Percentiles rank a stretch among this genome's conserved stretches.
Conservation (phyloP, 2,329 filamentous ascomycete genomes). For the Phoma herbarum region DNA sequence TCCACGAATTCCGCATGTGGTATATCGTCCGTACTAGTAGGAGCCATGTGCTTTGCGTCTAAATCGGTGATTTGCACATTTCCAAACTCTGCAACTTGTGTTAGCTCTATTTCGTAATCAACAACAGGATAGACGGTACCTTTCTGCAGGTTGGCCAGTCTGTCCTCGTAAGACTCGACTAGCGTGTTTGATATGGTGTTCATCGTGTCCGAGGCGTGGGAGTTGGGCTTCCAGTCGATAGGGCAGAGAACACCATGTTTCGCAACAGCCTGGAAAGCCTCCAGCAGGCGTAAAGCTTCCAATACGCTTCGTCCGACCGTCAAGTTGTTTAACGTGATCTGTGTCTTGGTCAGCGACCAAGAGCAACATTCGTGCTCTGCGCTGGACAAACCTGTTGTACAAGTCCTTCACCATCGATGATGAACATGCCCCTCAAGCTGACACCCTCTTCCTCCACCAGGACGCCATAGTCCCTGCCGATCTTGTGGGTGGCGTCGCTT, state of each 20-base stretch:
- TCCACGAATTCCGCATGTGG: constrained; percentile 14
- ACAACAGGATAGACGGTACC: neutral
- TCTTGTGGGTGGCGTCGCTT: constrained; percentile 41
- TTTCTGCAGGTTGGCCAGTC: constrained; percentile 37
- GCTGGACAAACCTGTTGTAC: constrained; percentile 38
- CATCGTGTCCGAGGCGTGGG: constrained; percentile 28
- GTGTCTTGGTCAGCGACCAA: neutral
- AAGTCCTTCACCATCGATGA: constrained; percentile 36
- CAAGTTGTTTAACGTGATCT: constrained; percentile 43
- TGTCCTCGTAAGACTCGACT: constrained; percentile 38
- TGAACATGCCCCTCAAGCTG: constrained; percentile 43
- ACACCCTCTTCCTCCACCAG: constrained; percentile 43
- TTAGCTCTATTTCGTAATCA: neutral
- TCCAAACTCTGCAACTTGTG: constrained; percentile 28
- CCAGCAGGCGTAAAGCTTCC: constrained; percentile 42
- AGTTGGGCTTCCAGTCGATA: constrained; percentile 41
- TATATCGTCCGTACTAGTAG: neutral
- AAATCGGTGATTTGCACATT: constrained; percentile 31
- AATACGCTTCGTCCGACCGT: constrained; percentile 43
- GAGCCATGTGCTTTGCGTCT: constrained; percentile 20
- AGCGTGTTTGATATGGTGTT: constrained; percentile 40
- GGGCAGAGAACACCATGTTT: constrained; percentile 45
- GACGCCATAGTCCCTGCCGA: constrained; percentile 42
- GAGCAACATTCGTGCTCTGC: neutral
- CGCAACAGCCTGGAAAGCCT: constrained; percentile 44